phyloP scores from a whole-genome alignment of 2,329 filamentous ascomycete genomes.

The Fusarium ambrosium region DNA sequence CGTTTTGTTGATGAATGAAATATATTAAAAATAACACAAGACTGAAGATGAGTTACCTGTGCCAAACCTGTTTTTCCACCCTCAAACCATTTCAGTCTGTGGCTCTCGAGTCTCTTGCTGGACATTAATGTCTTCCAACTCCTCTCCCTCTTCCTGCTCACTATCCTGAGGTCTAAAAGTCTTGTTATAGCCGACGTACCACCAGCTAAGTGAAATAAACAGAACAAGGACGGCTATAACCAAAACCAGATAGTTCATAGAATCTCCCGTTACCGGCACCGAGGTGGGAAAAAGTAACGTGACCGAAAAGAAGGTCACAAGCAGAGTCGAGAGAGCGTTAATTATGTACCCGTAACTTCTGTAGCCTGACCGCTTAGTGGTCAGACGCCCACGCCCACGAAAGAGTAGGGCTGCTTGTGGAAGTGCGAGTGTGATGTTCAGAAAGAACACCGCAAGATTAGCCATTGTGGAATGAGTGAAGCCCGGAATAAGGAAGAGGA shows the following conservation, averaged over 20 bases:
- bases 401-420: neutral
- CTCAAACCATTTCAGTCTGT: neutral
- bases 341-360: neutral
- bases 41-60: neutral
- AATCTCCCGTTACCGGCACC: neutral
- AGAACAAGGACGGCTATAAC: neutral
- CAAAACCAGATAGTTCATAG: neutral
- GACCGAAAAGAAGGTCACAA: neutral
- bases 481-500: neutral
- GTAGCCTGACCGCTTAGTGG: neutral
- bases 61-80: neutral
- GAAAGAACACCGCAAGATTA: neutral
- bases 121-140: neutral
- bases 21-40: neutral
- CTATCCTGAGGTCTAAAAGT: neutral
- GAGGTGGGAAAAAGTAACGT: neutral
- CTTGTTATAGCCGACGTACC: neutral
- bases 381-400: neutral
- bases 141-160: neutral
- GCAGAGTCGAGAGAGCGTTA: neutral
- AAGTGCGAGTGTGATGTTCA: neutral
- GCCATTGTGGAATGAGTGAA: neutral
- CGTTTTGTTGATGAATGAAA: neutral
- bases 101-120: neutral
- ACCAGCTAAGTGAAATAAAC: neutral